Evolutionary conservation across 768 basidiomycete genomes (phyloP).

Genomic region (Suillus spraguei): DNA sequence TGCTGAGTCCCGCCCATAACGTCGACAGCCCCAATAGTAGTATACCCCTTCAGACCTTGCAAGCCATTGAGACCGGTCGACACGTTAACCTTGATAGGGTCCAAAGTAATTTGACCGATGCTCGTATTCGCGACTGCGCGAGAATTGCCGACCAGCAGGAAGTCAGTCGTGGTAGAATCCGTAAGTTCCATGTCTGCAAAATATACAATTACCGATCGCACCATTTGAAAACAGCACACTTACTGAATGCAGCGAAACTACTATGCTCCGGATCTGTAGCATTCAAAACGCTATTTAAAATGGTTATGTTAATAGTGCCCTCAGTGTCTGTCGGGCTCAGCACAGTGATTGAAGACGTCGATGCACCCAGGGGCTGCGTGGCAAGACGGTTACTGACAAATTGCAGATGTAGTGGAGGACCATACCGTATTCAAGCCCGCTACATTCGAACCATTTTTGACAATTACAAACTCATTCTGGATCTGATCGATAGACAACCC

Average conservation of each 20-base stretch:
- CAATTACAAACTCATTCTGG: conserved; percentile 65
- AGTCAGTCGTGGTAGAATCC: conserved; percentile 45
- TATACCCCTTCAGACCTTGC: conserved; percentile 58
- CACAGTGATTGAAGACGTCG: conserved; percentile 59
- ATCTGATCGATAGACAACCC: conserved; percentile 58
- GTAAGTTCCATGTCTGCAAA: conserved; percentile 58
- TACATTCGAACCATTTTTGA: conserved; percentile 51
- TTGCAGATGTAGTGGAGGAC: background rate
- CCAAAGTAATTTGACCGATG: conserved; percentile 67
- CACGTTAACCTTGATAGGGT: conserved; percentile 74
- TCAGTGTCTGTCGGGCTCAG: conserved; percentile 54
- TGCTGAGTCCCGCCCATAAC: conserved; percentile 63
- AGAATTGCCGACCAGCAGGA: conserved; percentile 62
- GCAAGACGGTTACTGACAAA: conserved; percentile 9
- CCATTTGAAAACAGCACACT: conserved; percentile 21
- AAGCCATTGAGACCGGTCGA: conserved; percentile 61
- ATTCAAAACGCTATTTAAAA: conserved; percentile 53
- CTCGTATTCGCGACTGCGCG: conserved; percentile 60
- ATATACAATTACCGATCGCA: conserved; percentile 5
- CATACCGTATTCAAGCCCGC: conserved; percentile 62
- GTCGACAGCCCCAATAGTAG: conserved; percentile 60
- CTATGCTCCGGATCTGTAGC: conserved; percentile 50
- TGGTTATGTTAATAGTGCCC: conserved; percentile 66
- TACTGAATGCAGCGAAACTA: conserved; percentile 62
- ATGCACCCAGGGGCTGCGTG: conserved; percentile 59